phyloP scores from a whole-genome alignment of 495 filamentous ascomycete species.

The Polyplosphaeria fusca region DNA sequence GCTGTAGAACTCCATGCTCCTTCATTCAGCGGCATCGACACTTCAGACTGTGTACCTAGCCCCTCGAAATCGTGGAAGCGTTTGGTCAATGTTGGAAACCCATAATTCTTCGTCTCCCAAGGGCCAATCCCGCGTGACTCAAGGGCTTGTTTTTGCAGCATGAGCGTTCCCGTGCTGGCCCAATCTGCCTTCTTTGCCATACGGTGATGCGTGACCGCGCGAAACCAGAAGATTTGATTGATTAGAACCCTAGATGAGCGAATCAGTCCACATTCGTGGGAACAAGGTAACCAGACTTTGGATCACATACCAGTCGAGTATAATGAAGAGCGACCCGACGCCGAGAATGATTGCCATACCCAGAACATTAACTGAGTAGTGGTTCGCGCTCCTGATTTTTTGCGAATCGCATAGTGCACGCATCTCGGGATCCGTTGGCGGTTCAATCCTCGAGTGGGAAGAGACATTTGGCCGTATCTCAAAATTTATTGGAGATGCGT shows the following conservation, averaged over 20 bases:
- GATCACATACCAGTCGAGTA: slow-evolving; percentile 19
- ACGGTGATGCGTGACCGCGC: background rate
- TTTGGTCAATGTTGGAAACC: slow-evolving; percentile 14
- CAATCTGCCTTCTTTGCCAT: slow-evolving; percentile 23
- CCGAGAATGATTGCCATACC: slow-evolving; percentile 29
- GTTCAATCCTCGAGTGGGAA: slow-evolving; percentile 3
- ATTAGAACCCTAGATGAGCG: too few relatives aligned
- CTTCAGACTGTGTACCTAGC: background rate
- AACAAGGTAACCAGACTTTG: too few relatives aligned
- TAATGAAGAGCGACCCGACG: slow-evolving; percentile 26
- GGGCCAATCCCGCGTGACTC: slow-evolving; percentile 18
- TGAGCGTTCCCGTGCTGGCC: slow-evolving; percentile 5
- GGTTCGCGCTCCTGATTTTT: slow-evolving; percentile 17
- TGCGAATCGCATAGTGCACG: slow-evolving; percentile 17
- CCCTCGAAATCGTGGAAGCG: background rate
- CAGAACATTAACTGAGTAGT: slow-evolving; percentile 21
- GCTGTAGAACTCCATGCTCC: background rate
- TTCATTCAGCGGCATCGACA: background rate
- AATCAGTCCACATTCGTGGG: too few relatives aligned
- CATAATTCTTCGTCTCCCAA: slow-evolving; percentile 15
- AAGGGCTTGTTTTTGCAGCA: slow-evolving; percentile 17
- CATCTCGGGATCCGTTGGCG: slow-evolving; percentile 7
- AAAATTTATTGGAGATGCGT: slow-evolving; percentile 15
- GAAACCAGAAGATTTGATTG: slow-evolving; percentile 23
- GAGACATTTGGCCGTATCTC: slow-evolving; percentile 11